A percentile compares a stretch with the other conserved stretches of the same genome.
phyloP scores from a whole-genome alignment of 129 eudicot genomes.

The Scalesia atractyloides region DNA sequence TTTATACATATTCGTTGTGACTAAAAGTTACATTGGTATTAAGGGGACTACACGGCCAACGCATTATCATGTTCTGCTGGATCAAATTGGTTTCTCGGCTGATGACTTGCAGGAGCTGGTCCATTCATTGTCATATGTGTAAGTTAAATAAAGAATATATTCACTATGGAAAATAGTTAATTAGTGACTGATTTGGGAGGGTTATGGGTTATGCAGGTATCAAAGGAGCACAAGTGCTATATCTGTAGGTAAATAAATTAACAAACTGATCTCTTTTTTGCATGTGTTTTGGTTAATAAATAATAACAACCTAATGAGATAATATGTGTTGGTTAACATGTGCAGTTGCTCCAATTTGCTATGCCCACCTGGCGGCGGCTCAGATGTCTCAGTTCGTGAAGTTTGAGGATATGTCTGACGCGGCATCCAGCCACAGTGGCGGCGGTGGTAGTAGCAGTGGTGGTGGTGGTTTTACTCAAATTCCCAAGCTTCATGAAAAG shows the following conservation, averaged over 20 bases:
- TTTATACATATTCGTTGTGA: background rate
- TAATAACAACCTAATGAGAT: background rate
- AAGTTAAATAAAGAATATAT: slow-evolving; percentile 21
- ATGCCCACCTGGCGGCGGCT: slow-evolving; percentile 85
- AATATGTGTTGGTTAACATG: background rate
- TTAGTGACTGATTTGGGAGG: background rate
- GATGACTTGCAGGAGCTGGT: slow-evolving; percentile 81
- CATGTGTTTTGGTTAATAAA: background rate
- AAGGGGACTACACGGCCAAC: slow-evolving; percentile 76
- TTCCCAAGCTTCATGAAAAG: slow-evolving; percentile 56
- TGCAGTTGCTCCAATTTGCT: slow-evolving; percentile 80
- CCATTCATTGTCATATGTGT: slow-evolving; percentile 66
- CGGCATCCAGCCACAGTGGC: slow-evolving; percentile 55
- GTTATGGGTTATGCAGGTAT: slow-evolving; percentile 47
- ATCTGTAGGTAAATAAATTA: slow-evolving; percentile 53
- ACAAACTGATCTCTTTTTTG: background rate
- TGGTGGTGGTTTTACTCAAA: slow-evolving; percentile 42
- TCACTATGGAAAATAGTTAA: background rate
- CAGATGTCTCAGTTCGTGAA: slow-evolving; percentile 81
- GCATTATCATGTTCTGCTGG: slow-evolving; percentile 68
- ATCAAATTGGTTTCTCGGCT: slow-evolving; percentile 61
- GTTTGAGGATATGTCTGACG: slow-evolving; percentile 67
- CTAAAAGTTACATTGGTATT: background rate
- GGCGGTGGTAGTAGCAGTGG: slow-evolving; percentile 42
- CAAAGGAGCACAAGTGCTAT: slow-evolving; percentile 80